Percentiles rank a stretch among this genome's conserved stretches.
Evolutionary conservation across 1,284 basidiomycete species (phyloP).

Genomic region (Papiliotrema terrestris): DNA sequence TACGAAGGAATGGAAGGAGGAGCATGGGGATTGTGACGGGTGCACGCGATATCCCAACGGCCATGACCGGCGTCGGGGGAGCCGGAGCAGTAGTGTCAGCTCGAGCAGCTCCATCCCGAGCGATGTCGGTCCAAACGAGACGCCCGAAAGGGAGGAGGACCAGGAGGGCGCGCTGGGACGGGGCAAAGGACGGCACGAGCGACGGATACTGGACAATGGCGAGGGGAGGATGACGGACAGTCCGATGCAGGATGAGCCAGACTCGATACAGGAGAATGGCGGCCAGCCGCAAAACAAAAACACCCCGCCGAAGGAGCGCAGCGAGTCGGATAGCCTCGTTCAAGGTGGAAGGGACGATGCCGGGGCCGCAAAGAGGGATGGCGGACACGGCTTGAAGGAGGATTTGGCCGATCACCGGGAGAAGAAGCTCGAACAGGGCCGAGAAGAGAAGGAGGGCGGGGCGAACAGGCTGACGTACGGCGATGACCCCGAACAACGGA

Average conservation of each 20-base stretch:
- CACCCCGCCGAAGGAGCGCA: not conserved
- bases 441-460: not conserved
- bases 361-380: not conserved
- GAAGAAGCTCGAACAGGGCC: not conserved
- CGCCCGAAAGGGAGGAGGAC: conserved; percentile 11
- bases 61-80: too few species aligned
- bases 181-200: conserved; percentile 33
- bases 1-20: conserved; percentile 26
- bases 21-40: conserved; percentile 11
- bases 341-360: not conserved
- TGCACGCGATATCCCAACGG: conserved; percentile 3
- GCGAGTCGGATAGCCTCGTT: not conserved
- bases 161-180: conserved; percentile 33
- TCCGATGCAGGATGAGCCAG: conserved; percentile 5
- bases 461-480: not conserved
- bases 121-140: conserved; percentile 15
- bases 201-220: conserved; percentile 5
- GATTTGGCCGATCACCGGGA: not conserved
- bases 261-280: conserved; percentile 15
- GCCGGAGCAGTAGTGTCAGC: not conserved
- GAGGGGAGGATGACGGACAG: not conserved
- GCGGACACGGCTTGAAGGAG: not conserved
- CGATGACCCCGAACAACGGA: conserved; percentile 18
- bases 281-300: not conserved
- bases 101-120: conserved; percentile 27